These are phyloP conservation scores for Boletales sp. DNA, from an alignment of 768 basidiomycete genomes.

Conservation along the genomic window DNA sequence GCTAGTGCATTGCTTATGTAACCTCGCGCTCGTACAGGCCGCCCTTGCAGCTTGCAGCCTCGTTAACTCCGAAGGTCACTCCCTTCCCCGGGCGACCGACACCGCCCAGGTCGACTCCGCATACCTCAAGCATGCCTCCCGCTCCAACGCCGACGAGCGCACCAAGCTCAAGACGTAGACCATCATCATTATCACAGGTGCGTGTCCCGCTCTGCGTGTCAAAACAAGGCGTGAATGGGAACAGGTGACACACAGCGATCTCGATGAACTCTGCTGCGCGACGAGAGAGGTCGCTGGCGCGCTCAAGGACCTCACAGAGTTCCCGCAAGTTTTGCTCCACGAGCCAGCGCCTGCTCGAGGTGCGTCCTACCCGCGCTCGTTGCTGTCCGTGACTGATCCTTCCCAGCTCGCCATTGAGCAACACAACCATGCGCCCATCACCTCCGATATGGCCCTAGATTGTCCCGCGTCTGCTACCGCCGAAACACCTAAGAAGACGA, in stretches of 20 bases:
- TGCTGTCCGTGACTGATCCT: no score
- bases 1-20: constrained; percentile 67
- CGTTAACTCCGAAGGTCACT: constrained; percentile 27
- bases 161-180: constrained; percentile 89
- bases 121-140: constrained; percentile 74
- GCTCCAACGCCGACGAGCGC: constrained; percentile 65
- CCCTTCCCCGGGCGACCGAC: constrained; percentile 45
- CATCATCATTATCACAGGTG: constrained; percentile 96
- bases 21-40: constrained; percentile 56
- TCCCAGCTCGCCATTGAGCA: constrained; percentile 84
- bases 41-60: no score
- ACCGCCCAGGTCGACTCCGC: constrained; percentile 54
- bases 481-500: constrained; percentile 41
- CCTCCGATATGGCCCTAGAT: constrained; percentile 85
- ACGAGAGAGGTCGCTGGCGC: constrained; percentile 69
- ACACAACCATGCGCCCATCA: constrained; percentile 78
- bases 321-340: constrained; percentile 91
- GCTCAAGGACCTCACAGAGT: constrained; percentile 82
- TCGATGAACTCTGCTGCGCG: constrained; percentile 74
- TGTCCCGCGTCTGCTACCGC: constrained; percentile 32
- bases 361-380: constrained; percentile 23
- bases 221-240: background rate
- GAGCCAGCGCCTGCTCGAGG: constrained; percentile 81
- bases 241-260: constrained; percentile 93
- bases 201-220: no score